Evolutionary conservation across 2,329 filamentous ascomycete species (phyloP), one percentile per base, ranked within the genome.

Genomic region (Apiospora hydei): DNA sequence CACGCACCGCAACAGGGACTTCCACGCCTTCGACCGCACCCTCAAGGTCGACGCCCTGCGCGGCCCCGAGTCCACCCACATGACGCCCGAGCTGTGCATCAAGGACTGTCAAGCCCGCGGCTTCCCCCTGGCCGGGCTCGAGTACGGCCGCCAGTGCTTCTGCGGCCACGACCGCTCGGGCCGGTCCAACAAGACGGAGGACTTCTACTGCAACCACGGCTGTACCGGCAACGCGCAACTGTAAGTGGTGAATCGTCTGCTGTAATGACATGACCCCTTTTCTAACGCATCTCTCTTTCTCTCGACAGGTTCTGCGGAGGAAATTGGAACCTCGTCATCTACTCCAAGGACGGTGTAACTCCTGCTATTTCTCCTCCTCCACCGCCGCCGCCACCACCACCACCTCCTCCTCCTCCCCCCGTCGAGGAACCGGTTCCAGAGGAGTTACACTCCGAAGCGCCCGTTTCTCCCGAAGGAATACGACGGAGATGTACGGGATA

Each of bases 11-110:
- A 18, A 30, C 51, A 57, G 51, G 26, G 57, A 64, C 57, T 41
- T 64, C 10, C 8, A 41, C 57, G 3, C 34, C 8, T 14, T 24
- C 8, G 30, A 64, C 30, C 57, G 57, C 34, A 64, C 57, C 18
- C 57, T 64, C 34, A 38, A 38, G 18, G 34, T 41, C 30, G 34
- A 64, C 18, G 34, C 57, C 34, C 34, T 64, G 34, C 57, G 30
- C 2, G 57, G 57, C 4, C 57, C 57, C 57, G 57, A 64, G 34
- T 30, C 38, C 30, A 38, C 34, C 30, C 13, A 5, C 69, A 79
- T 78, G 77, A 79, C 77, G 47, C 76, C 77, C 30, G 77, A 78
- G 30, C 70, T 64, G n/a, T 79, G 77, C 70, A 69, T 79, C 26
- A 30, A 70, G 14, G 70, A 72, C 11, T 79, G 77, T 69, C 51